Evolutionary conservation across 1,284 basidiomycete genomes (phyloP), one percentile per base, ranked within the genome.

Genomic region (Ustilago tritici): DNA sequence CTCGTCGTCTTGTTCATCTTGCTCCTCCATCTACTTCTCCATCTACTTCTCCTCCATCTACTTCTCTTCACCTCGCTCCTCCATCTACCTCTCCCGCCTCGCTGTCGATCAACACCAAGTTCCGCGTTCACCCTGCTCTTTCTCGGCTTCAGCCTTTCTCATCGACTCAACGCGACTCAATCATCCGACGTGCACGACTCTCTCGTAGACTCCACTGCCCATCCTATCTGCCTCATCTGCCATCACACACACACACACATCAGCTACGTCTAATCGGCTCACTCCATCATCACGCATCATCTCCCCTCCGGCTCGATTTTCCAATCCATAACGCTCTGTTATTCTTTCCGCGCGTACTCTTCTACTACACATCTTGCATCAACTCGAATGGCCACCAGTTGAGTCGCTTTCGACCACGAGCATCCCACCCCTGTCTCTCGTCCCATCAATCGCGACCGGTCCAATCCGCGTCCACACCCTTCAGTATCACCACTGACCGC

Each of bases 31-130:
- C 35, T 23, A 23, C 35, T 19, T 35, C 17, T 54, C 53, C 34
- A 34, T 56, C 54, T 40, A 9, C 53, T 19, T 55, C 53, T 32
- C 32, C 32, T 35, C 53, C 34, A 35, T 55, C 34, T 34, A 55
- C 19, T 34, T 23, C n/a, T 23, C 14, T 15, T 34, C 10, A 36
- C 34, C 53, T 35, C 8, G 23, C 8, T 54, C 53, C 17, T 54
- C 53, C 34, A 35, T 56, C 54, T 36, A 38, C 19, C 23, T 14
- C n/a, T n/a, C 10, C 12, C 36, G n/a, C 40, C 55, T 41, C n/a
- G 36, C 17, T 28, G n/a, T 41, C 36, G 17, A 38, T 32, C 28
- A 32, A 8, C 31, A 32, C 7, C 31, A 32, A 14, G 28, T 19
- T 50, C 49, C 4, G 28, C 9, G 4, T 50, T 28, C 23, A 46